Conservation (phyloP, 352 stramenopile genomes). For the Phytophthora pseudosyringae region DNA sequence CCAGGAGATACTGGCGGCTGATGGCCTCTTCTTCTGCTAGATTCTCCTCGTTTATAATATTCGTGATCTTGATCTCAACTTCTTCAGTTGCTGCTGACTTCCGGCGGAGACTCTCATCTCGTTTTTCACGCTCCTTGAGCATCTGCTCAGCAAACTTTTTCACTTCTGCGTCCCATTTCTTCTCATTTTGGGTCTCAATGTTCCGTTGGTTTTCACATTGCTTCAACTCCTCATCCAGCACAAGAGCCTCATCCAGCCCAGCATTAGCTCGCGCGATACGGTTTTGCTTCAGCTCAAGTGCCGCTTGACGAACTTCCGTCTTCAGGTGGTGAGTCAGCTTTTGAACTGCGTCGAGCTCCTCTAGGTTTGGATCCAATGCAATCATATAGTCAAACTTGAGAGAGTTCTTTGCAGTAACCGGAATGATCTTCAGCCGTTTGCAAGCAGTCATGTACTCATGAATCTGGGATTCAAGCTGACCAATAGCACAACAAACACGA, state of each 20-base stretch:
- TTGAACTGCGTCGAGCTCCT: conserved; percentile 62
- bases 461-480: conserved; percentile 67
- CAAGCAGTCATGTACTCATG: conserved; percentile 84
- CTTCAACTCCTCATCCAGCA: conserved; percentile 63
- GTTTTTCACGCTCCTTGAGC: conserved; percentile 55
- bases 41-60: conserved; percentile 68
- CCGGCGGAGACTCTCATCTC: conserved; percentile 47
- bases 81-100: conserved; percentile 67
- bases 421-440: conserved; percentile 88
- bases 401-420: conserved; percentile 83
- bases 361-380: conserved; percentile 63
- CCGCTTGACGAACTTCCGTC: conserved; percentile 57
- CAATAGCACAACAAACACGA: conserved; percentile 3
- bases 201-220: conserved; percentile 57
- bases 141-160: conserved; percentile 70
- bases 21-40: conserved; percentile 50
- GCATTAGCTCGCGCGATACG: conserved; percentile 57
- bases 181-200: conserved; percentile 61
- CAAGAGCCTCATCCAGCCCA: conserved; percentile 62
- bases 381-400: conserved; percentile 79
- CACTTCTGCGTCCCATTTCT: conserved; percentile 46
- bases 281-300: conserved; percentile 72
- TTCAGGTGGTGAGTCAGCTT: conserved; percentile 71
- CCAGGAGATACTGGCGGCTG: conserved; percentile 47
- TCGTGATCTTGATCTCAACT: conserved; percentile 74